A percentile compares a stretch with the other conserved stretches of the same genome.
Evolutionary conservation across 2,329 filamentous ascomycete genomes (phyloP).

Genomic region (Botrytis squamosa): DNA sequence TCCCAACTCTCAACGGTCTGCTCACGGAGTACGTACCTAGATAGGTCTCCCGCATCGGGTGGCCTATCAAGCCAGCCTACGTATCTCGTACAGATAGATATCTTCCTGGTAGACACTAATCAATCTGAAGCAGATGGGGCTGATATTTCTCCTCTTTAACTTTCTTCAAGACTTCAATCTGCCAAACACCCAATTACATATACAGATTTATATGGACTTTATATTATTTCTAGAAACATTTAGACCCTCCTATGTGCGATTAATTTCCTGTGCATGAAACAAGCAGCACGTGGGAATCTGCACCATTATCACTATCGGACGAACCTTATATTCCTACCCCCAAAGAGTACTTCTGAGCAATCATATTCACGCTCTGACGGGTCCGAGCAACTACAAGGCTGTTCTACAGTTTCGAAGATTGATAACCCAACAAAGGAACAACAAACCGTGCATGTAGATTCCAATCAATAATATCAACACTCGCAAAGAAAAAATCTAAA

Average conservation of each 20-base stretch:
- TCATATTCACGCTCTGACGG: background rate
- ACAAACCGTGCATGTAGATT: background rate
- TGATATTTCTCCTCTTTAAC: background rate
- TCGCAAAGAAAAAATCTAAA: background rate
- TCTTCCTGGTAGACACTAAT: background rate
- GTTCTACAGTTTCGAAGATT: background rate
- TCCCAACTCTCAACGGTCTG: background rate
- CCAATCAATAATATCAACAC: background rate
- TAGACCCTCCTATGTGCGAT: background rate
- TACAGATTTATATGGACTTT: background rate
- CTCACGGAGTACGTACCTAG: background rate
- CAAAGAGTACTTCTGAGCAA: background rate
- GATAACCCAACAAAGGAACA: background rate
- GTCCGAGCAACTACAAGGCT: background rate
- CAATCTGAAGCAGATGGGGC: slow-evolving; percentile 10
- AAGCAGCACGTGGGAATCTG: slow-evolving; percentile 1
- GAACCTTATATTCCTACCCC: slow-evolving; percentile 2
- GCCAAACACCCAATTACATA: background rate
- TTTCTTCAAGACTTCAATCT: background rate
- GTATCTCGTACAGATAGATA: background rate
- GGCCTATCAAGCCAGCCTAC: background rate
- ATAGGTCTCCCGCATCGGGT: background rate
- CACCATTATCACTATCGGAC: slow-evolving; percentile 6
- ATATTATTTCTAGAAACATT: background rate
- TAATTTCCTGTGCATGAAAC: slow-evolving; percentile 3